A percentile compares a stretch with the other conserved stretches of the same genome.
Evolutionary conservation across 2,329 filamentous ascomycete species (phyloP).

Genomic region (Epichloe coenophiala): DNA sequence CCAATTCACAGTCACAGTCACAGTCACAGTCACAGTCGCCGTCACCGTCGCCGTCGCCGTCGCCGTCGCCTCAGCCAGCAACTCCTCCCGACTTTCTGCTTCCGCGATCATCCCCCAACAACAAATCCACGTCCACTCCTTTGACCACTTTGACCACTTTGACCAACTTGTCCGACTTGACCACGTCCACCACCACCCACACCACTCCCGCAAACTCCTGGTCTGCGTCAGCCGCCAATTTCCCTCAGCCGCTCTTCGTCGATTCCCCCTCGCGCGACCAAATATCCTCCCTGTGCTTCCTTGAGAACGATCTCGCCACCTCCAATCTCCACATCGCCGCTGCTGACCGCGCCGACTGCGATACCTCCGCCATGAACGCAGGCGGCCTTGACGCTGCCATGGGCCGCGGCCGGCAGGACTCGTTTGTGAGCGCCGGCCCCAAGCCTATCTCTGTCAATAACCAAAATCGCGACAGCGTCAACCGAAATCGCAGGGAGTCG

Average conservation of each 20-base stretch:
- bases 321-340: slow-evolving; percentile 9
- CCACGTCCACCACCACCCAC: slow-evolving; percentile 8
- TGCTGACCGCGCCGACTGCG: slow-evolving; percentile 8
- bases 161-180: background rate
- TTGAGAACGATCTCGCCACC: slow-evolving; percentile 13
- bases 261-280: slow-evolving; percentile 12
- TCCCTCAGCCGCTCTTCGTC: slow-evolving; percentile 12
- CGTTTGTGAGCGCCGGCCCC: slow-evolving; percentile 50
- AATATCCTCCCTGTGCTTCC: slow-evolving; percentile 13
- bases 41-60: slow-evolving; percentile 15
- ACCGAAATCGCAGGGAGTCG: slow-evolving; percentile 46
- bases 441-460: slow-evolving; percentile 56
- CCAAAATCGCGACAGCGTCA: slow-evolving; percentile 44
- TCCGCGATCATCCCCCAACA: slow-evolving; percentile 5
- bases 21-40: no score
- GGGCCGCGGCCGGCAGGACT: slow-evolving; percentile 48
- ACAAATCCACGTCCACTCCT: slow-evolving; percentile 5
- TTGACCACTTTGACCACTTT: background rate
- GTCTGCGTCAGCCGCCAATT: slow-evolving; percentile 19
- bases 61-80: slow-evolving; percentile 22
- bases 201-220: slow-evolving; percentile 13
- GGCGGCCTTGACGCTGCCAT: slow-evolving; percentile 43
- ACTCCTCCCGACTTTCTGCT: slow-evolving; percentile 15
- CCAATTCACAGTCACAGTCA: slow-evolving; percentile 7
- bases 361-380: slow-evolving; percentile 41